Evolutionary conservation across 805 yeast genomes (phyloP).

Genomic region (Barnettozyma wickerhamii): DNA sequence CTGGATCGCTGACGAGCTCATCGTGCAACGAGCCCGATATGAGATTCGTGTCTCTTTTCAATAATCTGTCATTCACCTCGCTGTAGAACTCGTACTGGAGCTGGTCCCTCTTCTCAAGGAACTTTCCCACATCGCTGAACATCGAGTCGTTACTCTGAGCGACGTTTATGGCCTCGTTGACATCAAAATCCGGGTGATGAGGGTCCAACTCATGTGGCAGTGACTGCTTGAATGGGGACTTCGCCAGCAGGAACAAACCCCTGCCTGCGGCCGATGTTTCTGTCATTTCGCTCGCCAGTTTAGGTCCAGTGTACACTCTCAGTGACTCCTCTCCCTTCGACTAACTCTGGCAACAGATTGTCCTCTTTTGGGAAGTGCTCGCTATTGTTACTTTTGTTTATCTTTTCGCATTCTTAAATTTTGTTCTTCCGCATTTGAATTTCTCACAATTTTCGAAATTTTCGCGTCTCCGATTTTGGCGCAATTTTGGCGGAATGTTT

Average conservation of each 20-base stretch:
- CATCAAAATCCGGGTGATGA: constrained; percentile 2
- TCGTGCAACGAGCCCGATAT: constrained; percentile 11
- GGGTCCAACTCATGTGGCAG: constrained; percentile 12
- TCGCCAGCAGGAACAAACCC: constrained; percentile 10
- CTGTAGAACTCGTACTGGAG: constrained; percentile 1
- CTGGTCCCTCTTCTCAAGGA: constrained; percentile 1
- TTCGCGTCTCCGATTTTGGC: neutral
- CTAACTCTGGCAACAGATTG: too few relatives aligned
- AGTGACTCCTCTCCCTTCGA: too few relatives aligned
- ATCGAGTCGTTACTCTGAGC: constrained; percentile 1
- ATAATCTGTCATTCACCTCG: neutral
- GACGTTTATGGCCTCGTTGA: constrained; percentile 5
- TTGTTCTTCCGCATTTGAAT: neutral
- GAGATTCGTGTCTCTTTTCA: constrained; percentile 1
- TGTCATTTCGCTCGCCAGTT: constrained; percentile 3
- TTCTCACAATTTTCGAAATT: neutral
- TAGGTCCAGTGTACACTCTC: too few relatives aligned
- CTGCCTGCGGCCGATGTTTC: constrained; percentile 4
- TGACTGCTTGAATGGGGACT: constrained; percentile 20
- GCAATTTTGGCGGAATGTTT: neutral
- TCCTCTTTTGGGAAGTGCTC: too few relatives aligned
- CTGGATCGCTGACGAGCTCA: constrained; percentile 13
- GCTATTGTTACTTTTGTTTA: neutral
- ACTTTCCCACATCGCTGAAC: constrained; percentile 16
- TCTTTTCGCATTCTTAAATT: neutral